phyloP scores from a whole-genome alignment of 1,139 yeast species.

The Pichia sp. region DNA sequence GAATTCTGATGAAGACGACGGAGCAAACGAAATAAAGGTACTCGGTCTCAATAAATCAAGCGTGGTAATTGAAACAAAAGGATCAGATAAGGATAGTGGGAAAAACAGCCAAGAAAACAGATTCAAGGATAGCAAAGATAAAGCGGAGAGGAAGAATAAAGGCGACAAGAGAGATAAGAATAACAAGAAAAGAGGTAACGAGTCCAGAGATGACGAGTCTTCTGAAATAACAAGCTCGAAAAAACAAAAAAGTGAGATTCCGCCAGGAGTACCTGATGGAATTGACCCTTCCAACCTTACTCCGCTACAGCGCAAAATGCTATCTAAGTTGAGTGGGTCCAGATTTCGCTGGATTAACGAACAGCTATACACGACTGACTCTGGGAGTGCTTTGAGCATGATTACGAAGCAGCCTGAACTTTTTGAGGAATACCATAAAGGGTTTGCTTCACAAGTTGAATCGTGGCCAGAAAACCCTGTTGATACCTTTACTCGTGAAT shows the following conservation, averaged over 20 bases:
- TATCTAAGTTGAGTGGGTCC: slow-evolving; percentile 90
- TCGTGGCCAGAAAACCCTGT: slow-evolving; percentile 99
- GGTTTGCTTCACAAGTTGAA: slow-evolving; percentile 90
- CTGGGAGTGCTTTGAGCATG: slow-evolving; percentile 70
- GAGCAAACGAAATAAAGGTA: slow-evolving; percentile 9
- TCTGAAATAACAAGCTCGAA: slow-evolving; percentile 8
- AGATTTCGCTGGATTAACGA: slow-evolving; percentile 98
- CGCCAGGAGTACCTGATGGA: slow-evolving; percentile 21
- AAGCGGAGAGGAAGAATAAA: slow-evolving; percentile 4
- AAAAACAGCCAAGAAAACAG: slow-evolving; percentile 1
- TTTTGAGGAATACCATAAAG: slow-evolving; percentile 92
- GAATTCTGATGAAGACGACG: slow-evolving; percentile 15
- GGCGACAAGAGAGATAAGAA: slow-evolving; percentile 16
- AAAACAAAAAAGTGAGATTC: slow-evolving; percentile 15
- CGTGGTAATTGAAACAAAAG: background rate
- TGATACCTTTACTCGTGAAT: slow-evolving; percentile 73
- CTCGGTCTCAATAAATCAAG: slow-evolving; percentile 1
- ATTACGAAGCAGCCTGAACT: slow-evolving; percentile 79
- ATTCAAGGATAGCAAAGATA: background rate
- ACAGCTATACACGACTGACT: slow-evolving; percentile 79
- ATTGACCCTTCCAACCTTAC: slow-evolving; percentile 52
- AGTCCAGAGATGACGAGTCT: background rate
- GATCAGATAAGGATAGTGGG: background rate
- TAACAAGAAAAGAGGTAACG: slow-evolving; percentile 6
- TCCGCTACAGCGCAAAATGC: slow-evolving; percentile 92